A percentile compares a stretch with the other conserved stretches of the same genome.
Evolutionary conservation across 768 basidiomycete genomes (phyloP).

Genomic region (Tubosaeta brunneosetosa): DNA sequence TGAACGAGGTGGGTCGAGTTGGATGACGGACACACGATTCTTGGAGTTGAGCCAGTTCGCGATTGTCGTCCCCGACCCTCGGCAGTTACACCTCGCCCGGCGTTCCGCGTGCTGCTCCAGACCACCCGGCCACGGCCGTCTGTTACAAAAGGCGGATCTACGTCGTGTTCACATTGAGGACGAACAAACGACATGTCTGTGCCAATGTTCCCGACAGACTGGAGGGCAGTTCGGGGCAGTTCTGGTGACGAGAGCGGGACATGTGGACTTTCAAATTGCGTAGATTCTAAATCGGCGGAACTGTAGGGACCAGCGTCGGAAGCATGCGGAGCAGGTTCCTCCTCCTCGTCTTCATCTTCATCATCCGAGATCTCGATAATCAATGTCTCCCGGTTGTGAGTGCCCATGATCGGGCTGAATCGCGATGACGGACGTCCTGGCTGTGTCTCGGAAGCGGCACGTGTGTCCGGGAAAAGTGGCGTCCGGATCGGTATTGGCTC

Average conservation of each 20-base stretch:
- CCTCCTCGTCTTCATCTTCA: constrained; percentile 21
- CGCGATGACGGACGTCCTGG: constrained; percentile 13
- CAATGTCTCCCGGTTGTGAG: constrained; percentile 23
- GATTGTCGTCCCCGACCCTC: constrained; percentile 24
- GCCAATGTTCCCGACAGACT: constrained; percentile 2
- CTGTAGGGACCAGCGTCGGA: background rate
- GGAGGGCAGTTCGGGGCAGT: background rate
- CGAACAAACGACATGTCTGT: constrained; percentile 5
- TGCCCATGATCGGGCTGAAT: constrained; percentile 24
- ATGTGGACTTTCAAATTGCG: background rate
- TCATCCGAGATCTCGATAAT: constrained; percentile 31
- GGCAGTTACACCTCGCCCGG: constrained; percentile 9
- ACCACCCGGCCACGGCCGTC: constrained; percentile 64
- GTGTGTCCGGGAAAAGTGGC: constrained; percentile 9
- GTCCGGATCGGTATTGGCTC: background rate
- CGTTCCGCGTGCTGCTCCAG: constrained; percentile 31
- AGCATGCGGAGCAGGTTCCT: background rate
- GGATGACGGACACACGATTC: constrained; percentile 15
- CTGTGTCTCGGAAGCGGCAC: constrained; percentile 1
- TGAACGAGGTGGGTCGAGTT: constrained; percentile 2
- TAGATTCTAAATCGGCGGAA: background rate
- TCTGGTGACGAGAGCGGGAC: background rate
- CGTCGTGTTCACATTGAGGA: constrained; percentile 29
- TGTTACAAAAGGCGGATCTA: constrained; percentile 53
- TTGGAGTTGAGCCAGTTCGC: constrained; percentile 18